Evolutionary conservation across 441 rosid genomes (phyloP).

Genomic region (Francoa sonchifolia): DNA sequence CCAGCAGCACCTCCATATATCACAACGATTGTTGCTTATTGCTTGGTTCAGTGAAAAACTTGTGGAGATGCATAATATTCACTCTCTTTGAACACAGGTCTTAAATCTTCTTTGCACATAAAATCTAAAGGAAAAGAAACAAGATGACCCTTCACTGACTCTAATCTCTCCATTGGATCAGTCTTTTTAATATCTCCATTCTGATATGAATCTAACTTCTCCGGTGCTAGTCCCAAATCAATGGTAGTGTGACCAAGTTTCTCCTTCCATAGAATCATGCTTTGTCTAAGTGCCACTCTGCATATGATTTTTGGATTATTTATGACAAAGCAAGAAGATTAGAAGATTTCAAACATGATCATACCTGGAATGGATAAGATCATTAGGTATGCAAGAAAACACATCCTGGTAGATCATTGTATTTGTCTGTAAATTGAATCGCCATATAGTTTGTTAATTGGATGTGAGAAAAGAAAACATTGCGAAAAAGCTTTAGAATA

Average conservation of each 20-base stretch:
- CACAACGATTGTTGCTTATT: too few species aligned
- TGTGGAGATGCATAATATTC: conserved; percentile 93
- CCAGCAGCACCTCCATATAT: too few species aligned
- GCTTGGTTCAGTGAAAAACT: conserved; percentile 86
- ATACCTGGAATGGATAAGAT: conserved; percentile 86
- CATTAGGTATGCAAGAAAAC: conserved; percentile 86
- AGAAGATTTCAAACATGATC: not conserved
- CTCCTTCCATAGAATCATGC: conserved; percentile 61
- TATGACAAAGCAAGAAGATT: not conserved
- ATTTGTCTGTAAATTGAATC: conserved; percentile 51
- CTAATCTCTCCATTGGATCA: conserved; percentile 60
- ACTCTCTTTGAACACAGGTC: conserved; percentile 93
- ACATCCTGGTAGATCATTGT: conserved; percentile 84
- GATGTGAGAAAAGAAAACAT: too few species aligned
- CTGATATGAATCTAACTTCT: conserved; percentile 51
- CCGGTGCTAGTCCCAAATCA: conserved; percentile 83
- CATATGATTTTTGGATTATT: not conserved
- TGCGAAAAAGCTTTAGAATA: too few species aligned
- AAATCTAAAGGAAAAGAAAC: conserved; percentile 93
- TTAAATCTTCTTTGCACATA: conserved; percentile 85
- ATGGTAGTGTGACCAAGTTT: conserved; percentile 82
- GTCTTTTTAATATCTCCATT: conserved; percentile 50
- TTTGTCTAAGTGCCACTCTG: conserved; percentile 76
- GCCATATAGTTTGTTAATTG: conserved; percentile 5
- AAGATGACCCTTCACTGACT: conserved; percentile 66